Conservation (phyloP, 768 basidiomycete species). For the Mycena pura region DNA sequence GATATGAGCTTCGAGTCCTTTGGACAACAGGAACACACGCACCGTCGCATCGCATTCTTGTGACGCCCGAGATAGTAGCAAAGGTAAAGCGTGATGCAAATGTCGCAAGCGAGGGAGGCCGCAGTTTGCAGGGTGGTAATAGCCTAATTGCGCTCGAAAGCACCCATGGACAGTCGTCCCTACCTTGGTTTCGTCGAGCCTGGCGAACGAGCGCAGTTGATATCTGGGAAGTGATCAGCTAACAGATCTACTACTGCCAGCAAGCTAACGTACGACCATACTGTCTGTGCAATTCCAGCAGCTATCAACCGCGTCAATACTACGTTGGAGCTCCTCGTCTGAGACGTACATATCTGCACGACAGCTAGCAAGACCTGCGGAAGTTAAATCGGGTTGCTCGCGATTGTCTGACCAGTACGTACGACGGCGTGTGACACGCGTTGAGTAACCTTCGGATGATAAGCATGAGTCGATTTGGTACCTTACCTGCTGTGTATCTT, state of each 20-base stretch:
- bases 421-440: slow-evolving; percentile 10
- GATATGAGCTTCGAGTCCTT: not conserved
- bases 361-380: slow-evolving; percentile 5
- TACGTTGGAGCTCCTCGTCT: not conserved
- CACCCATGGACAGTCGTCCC: not conserved
- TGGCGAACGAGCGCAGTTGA: slow-evolving; percentile 4
- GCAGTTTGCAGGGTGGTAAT: slow-evolving; percentile 20
- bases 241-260: no score
- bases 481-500: no score
- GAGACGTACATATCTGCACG: slow-evolving; percentile 11
- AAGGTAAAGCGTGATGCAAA: slow-evolving; percentile 15
- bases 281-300: slow-evolving; percentile 16
- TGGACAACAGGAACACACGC: not conserved
- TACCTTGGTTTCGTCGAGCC: slow-evolving; percentile 20
- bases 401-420: not conserved
- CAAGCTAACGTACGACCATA: not conserved
- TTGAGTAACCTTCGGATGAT: no score
- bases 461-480: no score
- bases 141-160: not conserved
- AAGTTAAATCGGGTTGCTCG: not conserved
- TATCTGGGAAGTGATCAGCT: slow-evolving; percentile 1
- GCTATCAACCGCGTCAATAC: not conserved
- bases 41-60: slow-evolving; percentile 15
- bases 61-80: slow-evolving; percentile 9
- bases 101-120: slow-evolving; percentile 15